Evolutionary conservation across 176 grass and related monocot species (phyloP).

Genomic region (Cocos nucifera): DNA sequence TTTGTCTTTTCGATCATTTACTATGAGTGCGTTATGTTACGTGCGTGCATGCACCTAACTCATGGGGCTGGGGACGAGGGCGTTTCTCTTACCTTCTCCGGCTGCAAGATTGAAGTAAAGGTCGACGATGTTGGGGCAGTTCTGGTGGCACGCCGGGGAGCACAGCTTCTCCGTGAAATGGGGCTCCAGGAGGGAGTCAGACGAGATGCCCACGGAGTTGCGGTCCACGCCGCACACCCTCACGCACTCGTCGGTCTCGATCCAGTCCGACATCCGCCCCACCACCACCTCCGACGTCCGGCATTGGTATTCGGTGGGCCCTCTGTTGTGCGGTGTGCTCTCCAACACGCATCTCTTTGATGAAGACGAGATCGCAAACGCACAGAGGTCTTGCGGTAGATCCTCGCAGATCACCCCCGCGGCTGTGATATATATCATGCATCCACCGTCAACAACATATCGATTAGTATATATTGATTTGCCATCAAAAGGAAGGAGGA

Average conservation of each 20-base stretch:
- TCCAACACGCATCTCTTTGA: constrained; percentile 69
- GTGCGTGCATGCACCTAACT: too few species aligned
- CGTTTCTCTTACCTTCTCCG: constrained; percentile 32
- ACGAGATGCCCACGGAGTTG: constrained; percentile 58
- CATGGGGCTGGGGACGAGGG: not conserved
- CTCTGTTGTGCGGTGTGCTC: constrained; percentile 25
- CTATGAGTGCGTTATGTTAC: too few species aligned
- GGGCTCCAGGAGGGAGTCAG: constrained; percentile 53
- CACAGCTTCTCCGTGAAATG: constrained; percentile 31
- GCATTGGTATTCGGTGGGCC: constrained; percentile 45
- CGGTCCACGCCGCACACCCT: constrained; percentile 50
- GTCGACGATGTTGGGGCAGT: constrained; percentile 71
- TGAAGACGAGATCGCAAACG: constrained; percentile 53
- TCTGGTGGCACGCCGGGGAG: constrained; percentile 33
- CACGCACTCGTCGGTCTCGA: constrained; percentile 49
- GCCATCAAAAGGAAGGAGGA: too few species aligned
- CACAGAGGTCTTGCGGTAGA: constrained; percentile 40
- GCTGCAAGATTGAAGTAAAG: constrained; percentile 73
- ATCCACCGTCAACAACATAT: too few species aligned
- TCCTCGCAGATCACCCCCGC: constrained; percentile 56
- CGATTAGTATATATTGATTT: too few species aligned
- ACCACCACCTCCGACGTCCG: constrained; percentile 59
- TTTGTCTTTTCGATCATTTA: too few species aligned
- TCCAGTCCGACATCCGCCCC: constrained; percentile 20
- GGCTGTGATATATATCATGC: too few species aligned